phyloP scores from a whole-genome alignment of 225 moss, liverwort and hornwort genomes.

The Lunularia cruciata region DNA sequence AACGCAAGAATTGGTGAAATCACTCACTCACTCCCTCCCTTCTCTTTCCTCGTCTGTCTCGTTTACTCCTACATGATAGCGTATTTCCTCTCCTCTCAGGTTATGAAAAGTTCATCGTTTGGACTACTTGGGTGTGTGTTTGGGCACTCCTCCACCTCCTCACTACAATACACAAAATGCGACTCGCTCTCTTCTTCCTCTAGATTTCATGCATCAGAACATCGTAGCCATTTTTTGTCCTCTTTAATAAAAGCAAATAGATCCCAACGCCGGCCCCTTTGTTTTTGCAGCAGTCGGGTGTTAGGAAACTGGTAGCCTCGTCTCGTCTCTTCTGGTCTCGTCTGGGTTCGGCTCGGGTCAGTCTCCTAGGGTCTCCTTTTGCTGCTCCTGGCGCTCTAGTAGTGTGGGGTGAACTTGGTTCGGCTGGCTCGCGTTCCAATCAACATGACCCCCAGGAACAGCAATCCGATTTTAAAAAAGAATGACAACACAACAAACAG shows the following conservation, averaged over 20 bases:
- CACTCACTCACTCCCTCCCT: neutral
- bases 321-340: too few relatives aligned
- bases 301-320: neutral
- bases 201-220: slow-evolving; percentile 12
- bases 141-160: neutral
- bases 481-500: neutral
- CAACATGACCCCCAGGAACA: neutral
- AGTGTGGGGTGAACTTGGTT: slow-evolving; percentile 9
- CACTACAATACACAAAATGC: neutral
- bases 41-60: neutral
- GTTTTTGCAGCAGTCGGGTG: slow-evolving; percentile 5
- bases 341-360: neutral
- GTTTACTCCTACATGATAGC: too few relatives aligned
- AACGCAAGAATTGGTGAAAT: neutral
- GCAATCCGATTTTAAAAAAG: neutral
- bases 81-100: neutral
- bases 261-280: too few relatives aligned
- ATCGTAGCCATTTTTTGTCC: slow-evolving; percentile 2
- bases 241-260: neutral
- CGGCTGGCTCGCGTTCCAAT: neutral
- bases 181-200: neutral
- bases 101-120: slow-evolving; percentile 10
- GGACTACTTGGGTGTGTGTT: slow-evolving; percentile 3
- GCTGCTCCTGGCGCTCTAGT: neutral
- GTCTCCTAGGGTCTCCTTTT: neutral